Evolutionary conservation across 495 filamentous ascomycete species (phyloP).

Genomic region (Hypoxylon perforatum): DNA sequence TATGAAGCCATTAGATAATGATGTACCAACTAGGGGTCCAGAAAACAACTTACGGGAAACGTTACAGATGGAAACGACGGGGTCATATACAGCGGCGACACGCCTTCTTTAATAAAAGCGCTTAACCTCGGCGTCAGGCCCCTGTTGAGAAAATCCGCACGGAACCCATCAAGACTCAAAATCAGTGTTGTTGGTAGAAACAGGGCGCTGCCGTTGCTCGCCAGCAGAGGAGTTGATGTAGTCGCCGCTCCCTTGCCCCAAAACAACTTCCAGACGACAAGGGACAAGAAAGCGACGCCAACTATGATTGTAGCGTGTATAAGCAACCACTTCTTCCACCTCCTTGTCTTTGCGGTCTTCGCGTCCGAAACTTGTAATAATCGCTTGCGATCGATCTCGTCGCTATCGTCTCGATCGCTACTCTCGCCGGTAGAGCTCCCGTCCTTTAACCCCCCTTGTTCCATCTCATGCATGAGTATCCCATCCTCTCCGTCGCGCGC

Average conservation of each 20-base stretch:
- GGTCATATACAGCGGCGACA: conserved; percentile 90
- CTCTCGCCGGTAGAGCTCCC: conserved; percentile 66
- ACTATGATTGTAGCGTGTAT: conserved; percentile 63
- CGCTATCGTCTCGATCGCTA: conserved; percentile 65
- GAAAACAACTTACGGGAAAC: conserved; percentile 70
- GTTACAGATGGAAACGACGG: conserved; percentile 97
- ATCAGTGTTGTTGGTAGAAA: conserved; percentile 93
- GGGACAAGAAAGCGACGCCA: conserved; percentile 61
- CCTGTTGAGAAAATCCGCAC: conserved; percentile 91
- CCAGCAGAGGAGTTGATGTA: conserved; percentile 42
- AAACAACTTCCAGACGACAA: conserved; percentile 62
- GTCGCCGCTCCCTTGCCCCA: conserved; percentile 45
- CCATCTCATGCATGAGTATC: conserved; percentile 88
- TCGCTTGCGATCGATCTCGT: conserved; percentile 62
- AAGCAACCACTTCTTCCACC: conserved; percentile 63
- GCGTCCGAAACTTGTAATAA: conserved; percentile 56
- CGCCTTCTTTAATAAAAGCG: conserved; percentile 80
- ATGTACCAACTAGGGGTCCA: no score
- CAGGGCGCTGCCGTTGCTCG: conserved; percentile 83
- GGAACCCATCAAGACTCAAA: conserved; percentile 95
- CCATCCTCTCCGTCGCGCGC: conserved; percentile 72
- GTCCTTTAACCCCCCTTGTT: conserved; percentile 78
- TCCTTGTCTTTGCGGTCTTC: conserved; percentile 54
- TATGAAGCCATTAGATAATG: conserved; percentile 23
- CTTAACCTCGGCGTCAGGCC: conserved; percentile 85